These are phyloP conservation scores for Phoma sp. DNA, from an alignment of 2,329 filamentous ascomycete genomes.

Conservation along the genomic window DNA sequence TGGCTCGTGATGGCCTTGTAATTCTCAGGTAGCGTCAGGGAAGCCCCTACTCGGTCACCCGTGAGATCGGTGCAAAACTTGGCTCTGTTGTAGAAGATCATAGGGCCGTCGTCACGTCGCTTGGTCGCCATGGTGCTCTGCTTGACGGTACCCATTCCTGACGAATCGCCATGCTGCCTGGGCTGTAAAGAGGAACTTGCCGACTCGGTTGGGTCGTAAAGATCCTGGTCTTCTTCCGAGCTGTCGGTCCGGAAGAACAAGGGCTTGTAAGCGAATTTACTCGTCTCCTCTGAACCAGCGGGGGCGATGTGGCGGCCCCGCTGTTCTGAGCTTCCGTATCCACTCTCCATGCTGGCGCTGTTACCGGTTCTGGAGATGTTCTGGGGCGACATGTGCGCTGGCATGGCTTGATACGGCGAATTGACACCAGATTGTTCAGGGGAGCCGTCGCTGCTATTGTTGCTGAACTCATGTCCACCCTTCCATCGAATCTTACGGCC, in stretches of 20 bases:
- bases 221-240: conserved; percentile 49
- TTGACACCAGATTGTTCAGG: conserved; percentile 50
- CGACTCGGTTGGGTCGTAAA: conserved; percentile 40
- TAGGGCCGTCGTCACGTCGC: conserved; percentile 70
- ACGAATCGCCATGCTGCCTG: conserved; percentile 46
- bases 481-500: conserved; percentile 82
- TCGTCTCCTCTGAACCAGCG: conserved; percentile 33
- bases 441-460: conserved; percentile 67
- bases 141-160: conserved; percentile 55
- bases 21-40: conserved; percentile 23
- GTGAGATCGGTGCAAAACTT: conserved; percentile 82
- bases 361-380: conserved; percentile 33
- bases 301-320: conserved; percentile 26
- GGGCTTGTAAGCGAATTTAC: conserved; percentile 54
- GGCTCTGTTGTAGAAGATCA: conserved; percentile 83
- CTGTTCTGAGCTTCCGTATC: conserved; percentile 23
- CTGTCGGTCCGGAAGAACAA: conserved; percentile 56
- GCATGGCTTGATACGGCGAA: conserved; percentile 57
- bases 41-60: conserved; percentile 59
- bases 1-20: conserved; percentile 43
- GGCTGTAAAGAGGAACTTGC: conserved; percentile 39
- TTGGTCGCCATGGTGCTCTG: conserved; percentile 55
- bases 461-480: conserved; percentile 70
- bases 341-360: conserved; percentile 29
- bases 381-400: conserved; percentile 33